Evolutionary conservation across 441 rosid species (phyloP).

Genomic region (Pelargonium australe): DNA sequence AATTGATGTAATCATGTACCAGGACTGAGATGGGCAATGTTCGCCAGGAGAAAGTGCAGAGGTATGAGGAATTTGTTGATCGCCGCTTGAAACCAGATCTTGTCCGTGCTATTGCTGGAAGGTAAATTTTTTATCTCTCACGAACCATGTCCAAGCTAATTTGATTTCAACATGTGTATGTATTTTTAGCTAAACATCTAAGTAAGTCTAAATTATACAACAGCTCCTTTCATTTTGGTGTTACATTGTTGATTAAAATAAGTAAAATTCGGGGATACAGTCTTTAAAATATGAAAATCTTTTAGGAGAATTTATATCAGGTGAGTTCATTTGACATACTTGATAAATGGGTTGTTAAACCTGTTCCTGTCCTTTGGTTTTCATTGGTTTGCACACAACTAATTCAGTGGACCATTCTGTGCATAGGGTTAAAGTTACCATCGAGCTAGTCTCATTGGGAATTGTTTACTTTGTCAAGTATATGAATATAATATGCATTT

Average conservation of each 20-base stretch:
- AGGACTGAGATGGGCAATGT: slow-evolving; percentile 37
- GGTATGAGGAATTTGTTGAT: slow-evolving; percentile 79
- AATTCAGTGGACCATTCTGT: not conserved
- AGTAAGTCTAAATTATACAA: not conserved
- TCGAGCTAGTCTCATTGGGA: not conserved
- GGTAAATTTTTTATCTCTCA: slow-evolving; percentile 31
- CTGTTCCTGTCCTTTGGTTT: not conserved
- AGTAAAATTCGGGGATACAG: not conserved
- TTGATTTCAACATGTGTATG: not conserved
- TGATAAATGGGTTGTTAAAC: not conserved
- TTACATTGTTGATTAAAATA: not conserved
- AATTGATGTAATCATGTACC: not conserved
- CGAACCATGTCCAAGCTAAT: not conserved
- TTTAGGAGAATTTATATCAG: not conserved
- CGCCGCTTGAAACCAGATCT: slow-evolving; percentile 72
- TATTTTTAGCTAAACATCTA: not conserved
- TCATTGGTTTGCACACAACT: not conserved
- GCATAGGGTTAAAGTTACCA: not conserved
- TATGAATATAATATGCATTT: not conserved
- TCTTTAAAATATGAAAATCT: not conserved
- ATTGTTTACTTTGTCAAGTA: not conserved
- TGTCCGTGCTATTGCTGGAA: slow-evolving; percentile 48
- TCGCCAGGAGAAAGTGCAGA: slow-evolving; percentile 48
- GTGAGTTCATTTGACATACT: not conserved
- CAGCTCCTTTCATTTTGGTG: not conserved